phyloP scores from a whole-genome alignment of 768 basidiomycete genomes.

The Leccinum subtestaceum region DNA sequence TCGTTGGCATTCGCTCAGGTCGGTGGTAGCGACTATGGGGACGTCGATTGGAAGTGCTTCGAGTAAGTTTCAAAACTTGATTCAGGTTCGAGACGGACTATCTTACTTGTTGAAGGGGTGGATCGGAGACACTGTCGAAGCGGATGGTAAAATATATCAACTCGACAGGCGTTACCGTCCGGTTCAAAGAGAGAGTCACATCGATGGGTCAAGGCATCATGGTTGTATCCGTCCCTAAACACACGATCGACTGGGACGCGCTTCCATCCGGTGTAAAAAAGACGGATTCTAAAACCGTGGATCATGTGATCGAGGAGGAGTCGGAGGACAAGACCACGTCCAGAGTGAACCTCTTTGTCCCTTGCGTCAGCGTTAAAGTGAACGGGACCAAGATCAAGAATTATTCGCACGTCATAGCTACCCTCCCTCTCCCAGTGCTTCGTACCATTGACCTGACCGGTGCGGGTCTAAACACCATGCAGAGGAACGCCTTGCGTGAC shows the following conservation, averaged over 20 bases:
- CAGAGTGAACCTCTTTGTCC: not conserved
- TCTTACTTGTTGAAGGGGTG: slow-evolving; percentile 16
- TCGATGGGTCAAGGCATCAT: slow-evolving; percentile 12
- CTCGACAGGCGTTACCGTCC: slow-evolving; percentile 5
- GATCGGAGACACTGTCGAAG: slow-evolving; percentile 23
- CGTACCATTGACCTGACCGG: slow-evolving; percentile 33
- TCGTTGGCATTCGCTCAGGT: slow-evolving; percentile 24
- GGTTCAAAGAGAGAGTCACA: slow-evolving; percentile 18
- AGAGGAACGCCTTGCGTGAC: slow-evolving; percentile 37
- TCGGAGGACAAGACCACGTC: not conserved
- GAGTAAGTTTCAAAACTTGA: slow-evolving; percentile 21
- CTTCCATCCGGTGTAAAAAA: not conserved
- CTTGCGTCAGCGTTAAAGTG: slow-evolving; percentile 9
- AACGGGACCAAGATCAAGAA: slow-evolving; percentile 6
- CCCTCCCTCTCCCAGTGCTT: slow-evolving; percentile 38
- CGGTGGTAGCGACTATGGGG: not conserved
- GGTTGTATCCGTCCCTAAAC: slow-evolving; percentile 3
- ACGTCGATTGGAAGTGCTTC: slow-evolving; percentile 31
- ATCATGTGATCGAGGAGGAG: not conserved
- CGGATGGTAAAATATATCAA: slow-evolving; percentile 20
- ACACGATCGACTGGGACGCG: not conserved
- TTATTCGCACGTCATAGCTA: slow-evolving; percentile 44
- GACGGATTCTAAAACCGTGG: not conserved
- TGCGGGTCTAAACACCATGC: slow-evolving; percentile 27
- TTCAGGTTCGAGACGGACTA: not conserved